Evolutionary conservation across 1,284 basidiomycete genomes (phyloP).

Genomic region (Irpex lacteus): DNA sequence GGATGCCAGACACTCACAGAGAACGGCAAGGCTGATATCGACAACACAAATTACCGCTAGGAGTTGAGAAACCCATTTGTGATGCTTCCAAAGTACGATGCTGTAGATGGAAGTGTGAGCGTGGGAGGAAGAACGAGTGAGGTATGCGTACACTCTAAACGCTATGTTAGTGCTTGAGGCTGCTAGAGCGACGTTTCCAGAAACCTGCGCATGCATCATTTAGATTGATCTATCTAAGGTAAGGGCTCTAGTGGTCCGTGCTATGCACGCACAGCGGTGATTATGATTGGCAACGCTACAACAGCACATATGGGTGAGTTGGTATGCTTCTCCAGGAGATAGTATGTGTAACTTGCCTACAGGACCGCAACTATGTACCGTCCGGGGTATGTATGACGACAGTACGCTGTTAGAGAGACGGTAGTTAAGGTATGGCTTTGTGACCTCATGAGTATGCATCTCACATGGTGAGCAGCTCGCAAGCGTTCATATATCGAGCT

Average conservation of each 20-base stretch:
- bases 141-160: not conserved
- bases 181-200: not conserved
- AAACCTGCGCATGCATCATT: not conserved
- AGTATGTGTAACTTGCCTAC: not conserved
- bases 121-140: not conserved
- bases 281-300: not conserved
- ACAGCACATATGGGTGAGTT: not conserved
- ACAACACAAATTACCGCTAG: not conserved
- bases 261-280: not conserved
- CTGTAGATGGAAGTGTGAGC: not conserved
- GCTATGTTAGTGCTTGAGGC: not conserved
- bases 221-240: not conserved
- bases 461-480: slow-evolving; percentile 1
- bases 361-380: not conserved
- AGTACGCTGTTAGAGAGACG: not conserved
- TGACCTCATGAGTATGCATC: not conserved
- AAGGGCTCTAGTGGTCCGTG: not conserved
- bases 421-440: not conserved
- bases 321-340: not conserved
- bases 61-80: not conserved
- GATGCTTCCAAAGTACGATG: not conserved
- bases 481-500: not conserved
- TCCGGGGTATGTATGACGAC: not conserved
- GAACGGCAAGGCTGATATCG: not conserved
- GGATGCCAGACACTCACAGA: not conserved